These are phyloP conservation scores for Hondaea fermentalgiana DNA, from an alignment of 108 stramenopile species.

Conservation along the genomic window DNA sequence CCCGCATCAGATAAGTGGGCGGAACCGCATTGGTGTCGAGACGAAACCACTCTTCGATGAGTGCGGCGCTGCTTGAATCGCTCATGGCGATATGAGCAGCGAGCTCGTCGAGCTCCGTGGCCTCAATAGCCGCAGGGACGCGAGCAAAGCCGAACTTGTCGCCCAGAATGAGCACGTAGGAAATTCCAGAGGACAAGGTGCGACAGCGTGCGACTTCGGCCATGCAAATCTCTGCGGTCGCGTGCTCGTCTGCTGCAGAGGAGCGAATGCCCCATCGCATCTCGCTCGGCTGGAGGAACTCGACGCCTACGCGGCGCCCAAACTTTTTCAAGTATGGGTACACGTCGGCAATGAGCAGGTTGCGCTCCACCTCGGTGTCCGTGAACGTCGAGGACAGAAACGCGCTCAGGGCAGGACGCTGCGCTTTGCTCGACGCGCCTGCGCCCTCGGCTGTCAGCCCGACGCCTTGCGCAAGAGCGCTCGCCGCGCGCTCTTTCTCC, in stretches of 20 bases:
- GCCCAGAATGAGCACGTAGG: background rate
- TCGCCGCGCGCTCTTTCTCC: too few species aligned
- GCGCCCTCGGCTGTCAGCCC: too few species aligned
- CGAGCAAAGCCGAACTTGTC: background rate
- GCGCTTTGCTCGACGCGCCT: too few species aligned
- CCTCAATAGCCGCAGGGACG: background rate
- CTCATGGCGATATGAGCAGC: background rate
- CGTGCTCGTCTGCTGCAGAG: background rate
- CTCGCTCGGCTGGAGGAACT: background rate
- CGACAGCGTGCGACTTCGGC: background rate
- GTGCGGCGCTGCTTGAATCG: background rate
- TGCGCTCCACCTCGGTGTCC: background rate
- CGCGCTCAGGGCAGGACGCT: too few species aligned
- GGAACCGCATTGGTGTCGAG: background rate
- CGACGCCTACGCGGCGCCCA: background rate
- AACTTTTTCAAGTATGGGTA: background rate
- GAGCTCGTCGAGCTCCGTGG: background rate
- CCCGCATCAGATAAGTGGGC: background rate
- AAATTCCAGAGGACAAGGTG: background rate
- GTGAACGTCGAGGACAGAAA: background rate
- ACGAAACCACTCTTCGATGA: background rate
- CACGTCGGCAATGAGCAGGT: background rate
- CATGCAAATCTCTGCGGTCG: background rate
- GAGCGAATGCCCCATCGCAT: background rate
- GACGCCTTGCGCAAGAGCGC: too few species aligned